Evolutionary conservation across 148 eudicot genomes (phyloP).

Genomic region (Limonium bicolor): DNA sequence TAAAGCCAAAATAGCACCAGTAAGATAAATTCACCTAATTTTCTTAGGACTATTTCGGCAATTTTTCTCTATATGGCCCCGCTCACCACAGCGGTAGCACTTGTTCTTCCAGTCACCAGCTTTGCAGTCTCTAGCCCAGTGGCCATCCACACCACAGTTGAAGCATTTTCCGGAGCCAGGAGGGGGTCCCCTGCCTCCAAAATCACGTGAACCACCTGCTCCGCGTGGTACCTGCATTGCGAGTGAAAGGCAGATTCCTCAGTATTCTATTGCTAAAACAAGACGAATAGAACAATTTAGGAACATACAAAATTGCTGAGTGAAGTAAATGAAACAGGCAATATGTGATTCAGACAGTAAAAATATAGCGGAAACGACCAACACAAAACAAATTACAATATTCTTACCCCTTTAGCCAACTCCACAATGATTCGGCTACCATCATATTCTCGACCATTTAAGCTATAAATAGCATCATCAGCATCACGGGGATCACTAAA

Average conservation of each 20-base stretch:
- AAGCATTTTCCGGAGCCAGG: slow-evolving; percentile 92
- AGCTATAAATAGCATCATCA: slow-evolving; percentile 75
- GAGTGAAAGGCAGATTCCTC: too few species aligned
- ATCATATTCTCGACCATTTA: slow-evolving; percentile 71
- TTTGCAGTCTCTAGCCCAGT: slow-evolving; percentile 94
- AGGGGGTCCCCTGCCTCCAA: slow-evolving; percentile 67
- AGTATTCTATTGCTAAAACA: too few species aligned
- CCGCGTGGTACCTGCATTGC: slow-evolving; percentile 68
- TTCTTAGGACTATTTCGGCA: slow-evolving; percentile 87
- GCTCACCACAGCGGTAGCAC: slow-evolving; percentile 92
- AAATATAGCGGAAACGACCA: too few species aligned
- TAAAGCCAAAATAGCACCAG: too few species aligned
- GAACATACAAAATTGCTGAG: too few species aligned
- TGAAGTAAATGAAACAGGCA: too few species aligned
- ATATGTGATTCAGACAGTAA: too few species aligned
- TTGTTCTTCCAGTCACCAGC: slow-evolving; percentile 98
- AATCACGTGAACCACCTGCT: slow-evolving; percentile 62
- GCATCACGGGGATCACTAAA: slow-evolving; percentile 92
- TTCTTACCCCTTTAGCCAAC: slow-evolving; percentile 71
- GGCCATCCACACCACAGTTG: slow-evolving; percentile 95
- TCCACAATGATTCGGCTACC: slow-evolving; percentile 76
- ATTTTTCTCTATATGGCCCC: slow-evolving; percentile 81
- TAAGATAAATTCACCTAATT: slow-evolving; percentile 16
- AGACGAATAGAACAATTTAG: too few species aligned
- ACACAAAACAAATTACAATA: background rate